Evolutionary conservation across 371 early-diverging fungal genomes (phyloP), one percentile per base, ranked within the genome.

Genomic region (Enteropsectra breve): DNA sequence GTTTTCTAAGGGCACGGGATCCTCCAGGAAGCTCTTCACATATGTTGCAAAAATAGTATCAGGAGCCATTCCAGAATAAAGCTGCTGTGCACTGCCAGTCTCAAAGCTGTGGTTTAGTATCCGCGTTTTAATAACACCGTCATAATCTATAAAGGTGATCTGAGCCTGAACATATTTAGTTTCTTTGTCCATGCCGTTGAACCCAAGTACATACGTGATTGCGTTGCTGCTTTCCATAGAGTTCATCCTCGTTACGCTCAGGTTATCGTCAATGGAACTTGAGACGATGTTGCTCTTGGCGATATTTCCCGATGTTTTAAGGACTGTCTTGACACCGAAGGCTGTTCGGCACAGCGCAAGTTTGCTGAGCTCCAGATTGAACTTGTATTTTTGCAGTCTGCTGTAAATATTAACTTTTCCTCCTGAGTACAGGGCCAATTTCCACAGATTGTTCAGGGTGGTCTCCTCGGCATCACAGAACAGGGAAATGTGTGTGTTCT

Each of bases 11-110:
- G 74, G 73, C n/a, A 60, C 43, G 18, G 37, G 37, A 24, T 58
- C 50, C 2, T 76, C 73, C 49, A 62, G 34, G 1, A 74, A 67
- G 47, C 53, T 70, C 63, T 80, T 80, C 29, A 66, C 63, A 30
- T 73, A 54, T 40, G 46, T 53, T 24, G 66, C 57, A 70, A 78
- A 76, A 23, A 80, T 29, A 6, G 77, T 68, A 57, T 80, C 81
- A 64, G 76, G 68, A 21, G 71, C 56, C 4, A 78, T 24, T 30
- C 38, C 37, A 28, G 53, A 55, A 55, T 62, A 78, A 3, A 80
- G 26, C 32, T 70, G 60, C 15, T 62, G 53, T 4, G 63, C 15
- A 37, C 64, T 40, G 26, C 60, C 32, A 15, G 71, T 62, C 38
- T 29, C 56, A 56, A 77, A 72, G 32, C 28, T 23, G 15, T 63